Percentiles rank a stretch among this genome's conserved stretches.
phyloP scores from a whole-genome alignment of 768 basidiomycete genomes.

The Leccinellum albellum region DNA sequence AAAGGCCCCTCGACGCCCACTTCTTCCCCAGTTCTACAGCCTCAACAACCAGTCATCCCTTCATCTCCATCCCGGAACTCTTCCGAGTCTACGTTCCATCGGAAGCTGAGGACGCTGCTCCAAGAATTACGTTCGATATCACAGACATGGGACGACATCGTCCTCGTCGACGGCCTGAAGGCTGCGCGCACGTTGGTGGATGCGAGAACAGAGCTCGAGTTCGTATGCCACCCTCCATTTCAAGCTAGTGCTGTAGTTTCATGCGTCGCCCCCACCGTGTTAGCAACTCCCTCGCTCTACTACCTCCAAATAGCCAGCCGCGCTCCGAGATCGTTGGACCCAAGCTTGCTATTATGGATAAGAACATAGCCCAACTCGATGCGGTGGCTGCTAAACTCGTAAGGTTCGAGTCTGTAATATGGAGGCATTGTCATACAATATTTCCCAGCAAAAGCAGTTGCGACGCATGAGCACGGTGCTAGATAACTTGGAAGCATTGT shows the following conservation, averaged over 20 bases:
- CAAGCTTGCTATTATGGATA: slow-evolving; percentile 66
- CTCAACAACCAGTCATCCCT: slow-evolving; percentile 34
- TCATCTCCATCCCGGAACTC: slow-evolving; percentile 36
- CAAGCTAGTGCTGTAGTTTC: background rate
- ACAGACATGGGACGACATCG: slow-evolving; percentile 80
- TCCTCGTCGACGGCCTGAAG: slow-evolving; percentile 74
- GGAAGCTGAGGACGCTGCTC: slow-evolving; percentile 65
- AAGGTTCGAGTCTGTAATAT: slow-evolving; percentile 21
- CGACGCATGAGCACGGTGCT: slow-evolving; percentile 58
- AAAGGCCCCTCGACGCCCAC: slow-evolving; percentile 75
- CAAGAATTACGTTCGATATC: slow-evolving; percentile 62
- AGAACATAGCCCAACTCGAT: slow-evolving; percentile 56
- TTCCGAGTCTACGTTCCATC: slow-evolving; percentile 75
- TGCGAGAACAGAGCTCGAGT: slow-evolving; percentile 83
- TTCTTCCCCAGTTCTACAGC: slow-evolving; percentile 55
- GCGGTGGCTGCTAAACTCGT: slow-evolving; percentile 63
- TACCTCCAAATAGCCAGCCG: slow-evolving; percentile 52
- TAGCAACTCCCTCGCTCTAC: slow-evolving; percentile 62
- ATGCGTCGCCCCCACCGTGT: background rate
- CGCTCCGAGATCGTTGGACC: slow-evolving; percentile 57
- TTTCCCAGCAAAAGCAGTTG: slow-evolving; percentile 63
- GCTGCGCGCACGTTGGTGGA: slow-evolving; percentile 71
- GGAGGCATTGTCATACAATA: background rate
- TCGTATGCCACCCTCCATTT: slow-evolving; percentile 28
- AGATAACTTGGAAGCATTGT: slow-evolving; percentile 60